Base-by-base conservation (phyloP, 2,329 filamentous ascomycete genomes). In the Rachicladosporium sp. region DNA sequence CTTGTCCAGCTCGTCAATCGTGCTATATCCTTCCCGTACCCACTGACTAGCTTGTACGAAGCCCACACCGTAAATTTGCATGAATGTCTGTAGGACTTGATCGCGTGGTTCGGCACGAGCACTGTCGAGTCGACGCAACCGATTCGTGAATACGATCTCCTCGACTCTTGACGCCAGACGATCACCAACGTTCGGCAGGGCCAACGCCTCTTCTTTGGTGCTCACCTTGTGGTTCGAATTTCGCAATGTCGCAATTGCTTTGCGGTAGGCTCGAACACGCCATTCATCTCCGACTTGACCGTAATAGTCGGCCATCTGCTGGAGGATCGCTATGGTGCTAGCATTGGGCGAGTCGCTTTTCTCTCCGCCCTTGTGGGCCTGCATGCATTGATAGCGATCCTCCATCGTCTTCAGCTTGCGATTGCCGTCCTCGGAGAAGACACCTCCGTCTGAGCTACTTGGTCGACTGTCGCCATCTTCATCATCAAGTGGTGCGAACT, bases 121-220 rank as follows among this genome's bases (percentile, higher is more conserved):
- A 50, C 79, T 76, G 29, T 93, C 81, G 0, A 95, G 69, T 30
- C 80, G 73, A 32, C 73, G 73, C 1, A 95, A 71, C 19, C 70
- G 68, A 51, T 85, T 73, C 0, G 85, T 94, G 31, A 70, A 68
- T 2, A 77, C 83, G 33, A 95, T 93, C 55, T 95, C 89, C 51
- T 91, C 84, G 46, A 96, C 91, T 58, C 94, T 94, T 19, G 73
- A 68, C 0, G 87, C 87, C 1, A 95, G 65, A 1, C 83, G 73
- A 8, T 67, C 52, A 6, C 88, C 88, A 29, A 95, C 77, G 42
- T 70, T 73, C 1, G 77, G 76, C 1, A 95, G 68, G 2, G 62
- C 58, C 8, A 71, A 63, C 0, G 88, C 89, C 57, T 93, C 72
- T 36, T 77, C 70, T 42, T 73, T 77, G 0, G 80, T 88, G 3